Base-by-base conservation (phyloP, 1,284 basidiomycete genomes). In the Prillingera fragicola region DNA sequence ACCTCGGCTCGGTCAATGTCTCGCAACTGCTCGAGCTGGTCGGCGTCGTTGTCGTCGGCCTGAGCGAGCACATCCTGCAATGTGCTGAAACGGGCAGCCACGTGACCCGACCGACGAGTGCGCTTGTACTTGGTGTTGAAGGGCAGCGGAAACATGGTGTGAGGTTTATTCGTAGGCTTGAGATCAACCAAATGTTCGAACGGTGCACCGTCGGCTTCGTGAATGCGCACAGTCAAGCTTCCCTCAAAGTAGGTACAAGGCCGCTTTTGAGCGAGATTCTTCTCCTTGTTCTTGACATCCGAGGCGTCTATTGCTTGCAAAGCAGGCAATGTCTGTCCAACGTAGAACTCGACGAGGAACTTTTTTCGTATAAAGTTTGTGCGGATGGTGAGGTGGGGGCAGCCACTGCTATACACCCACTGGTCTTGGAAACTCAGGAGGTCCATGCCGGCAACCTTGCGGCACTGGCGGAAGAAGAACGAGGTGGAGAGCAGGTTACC, bases 51-150 rank as follows among this genome's bases (percentile, higher is more conserved):
- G 52, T 90, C 87, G 35, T 87, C 87, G 56, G 89, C 87, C 1
- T 89, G 91, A 4, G 89, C 91, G 0, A 89, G 86, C 50, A 89
- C 88, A 5, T 91, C 90, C 3, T 89, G 89, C 1, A 87, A 85
- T 69, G 95, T 57, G 46, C 55, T 54, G 43, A 63, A 91, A 25
- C 92, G 80, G 8, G 92, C 91, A 36, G 95, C 80, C 59, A 95
- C 95, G 37, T 62, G 62, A 14, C 65, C 67, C 1, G 64, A 64
- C 26, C 94, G 78, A 39, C 92, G 79, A 14, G 96, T 87, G 52
- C 95, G 88, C 72, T 97, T 98, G 73, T 97, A 97, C 71, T 97
- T 98, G n/a, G 94, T 97, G 69, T 98, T 98, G 78, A 97, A 98
- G 1, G 95, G 92, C 0, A 98, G 90, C 62, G 95, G 90, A 65